A percentile compares a stretch with the other conserved stretches of the same genome.
These are phyloP conservation scores for Gossypium davidsonii DNA, from an alignment of 441 rosid species.

Conservation along the genomic window DNA sequence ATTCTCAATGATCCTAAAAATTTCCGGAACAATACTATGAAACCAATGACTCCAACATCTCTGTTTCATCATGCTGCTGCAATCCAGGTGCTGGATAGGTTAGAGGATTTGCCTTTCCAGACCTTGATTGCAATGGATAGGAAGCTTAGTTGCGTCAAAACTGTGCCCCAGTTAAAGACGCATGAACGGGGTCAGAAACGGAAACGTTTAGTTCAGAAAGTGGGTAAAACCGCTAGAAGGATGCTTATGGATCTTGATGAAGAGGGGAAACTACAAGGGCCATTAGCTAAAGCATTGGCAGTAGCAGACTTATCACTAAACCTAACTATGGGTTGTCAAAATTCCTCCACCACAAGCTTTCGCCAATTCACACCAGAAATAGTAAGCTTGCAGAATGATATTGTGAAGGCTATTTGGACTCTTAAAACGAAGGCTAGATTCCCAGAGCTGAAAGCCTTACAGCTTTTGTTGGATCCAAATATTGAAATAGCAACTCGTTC, in stretches of 20 bases:
- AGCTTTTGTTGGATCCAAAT: constrained; percentile 48
- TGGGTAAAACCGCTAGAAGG: constrained; percentile 33
- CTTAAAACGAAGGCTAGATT: constrained; percentile 43
- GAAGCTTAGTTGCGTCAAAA: constrained; percentile 49
- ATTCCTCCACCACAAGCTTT: constrained; percentile 28
- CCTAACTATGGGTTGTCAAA: constrained; percentile 33
- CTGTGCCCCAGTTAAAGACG: constrained; percentile 31
- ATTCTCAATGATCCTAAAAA: constrained; percentile 48
- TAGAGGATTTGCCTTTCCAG: constrained; percentile 47
- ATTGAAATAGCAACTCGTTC: constrained; percentile 35
- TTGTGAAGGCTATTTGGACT: constrained; percentile 58
- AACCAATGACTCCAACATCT: constrained; percentile 24
- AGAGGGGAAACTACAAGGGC: constrained; percentile 40
- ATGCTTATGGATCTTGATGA: constrained; percentile 57
- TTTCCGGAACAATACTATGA: constrained; percentile 33
- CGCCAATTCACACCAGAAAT: constrained; percentile 44
- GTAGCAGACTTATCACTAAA: constrained; percentile 54
- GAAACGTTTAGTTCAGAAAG: constrained; percentile 30
- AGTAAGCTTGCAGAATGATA: constrained; percentile 57
- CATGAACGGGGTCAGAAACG: constrained; percentile 32
- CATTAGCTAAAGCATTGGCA: constrained; percentile 65
- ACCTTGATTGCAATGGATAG: constrained; percentile 60
- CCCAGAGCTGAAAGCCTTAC: constrained; percentile 46
- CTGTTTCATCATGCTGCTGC: constrained; percentile 37
- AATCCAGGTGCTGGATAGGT: constrained; percentile 37